A percentile compares a stretch with the other conserved stretches of the same genome.
Evolutionary conservation across 2,329 filamentous ascomycete species (phyloP).

Genomic region (Ophiosphaerella herpotricha): DNA sequence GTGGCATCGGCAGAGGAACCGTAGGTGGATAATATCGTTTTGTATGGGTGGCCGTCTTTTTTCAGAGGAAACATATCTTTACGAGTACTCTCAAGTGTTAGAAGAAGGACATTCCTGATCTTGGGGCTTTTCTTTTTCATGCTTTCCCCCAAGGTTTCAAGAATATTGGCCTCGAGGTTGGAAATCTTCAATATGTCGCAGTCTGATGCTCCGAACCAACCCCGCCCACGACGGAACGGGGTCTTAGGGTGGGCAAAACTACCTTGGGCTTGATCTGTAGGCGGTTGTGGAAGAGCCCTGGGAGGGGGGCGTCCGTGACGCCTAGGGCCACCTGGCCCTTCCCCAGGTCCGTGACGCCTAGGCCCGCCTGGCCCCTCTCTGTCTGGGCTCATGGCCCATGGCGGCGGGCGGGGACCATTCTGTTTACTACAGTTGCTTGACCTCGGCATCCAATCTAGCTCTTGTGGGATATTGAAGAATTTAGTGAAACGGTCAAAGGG

Average conservation of each 20-base stretch:
- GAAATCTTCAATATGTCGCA: conserved; percentile 19
- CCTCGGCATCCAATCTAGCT: conserved; percentile 16
- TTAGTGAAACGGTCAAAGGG: conserved; percentile 16
- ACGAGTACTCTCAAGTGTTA: conserved; percentile 21
- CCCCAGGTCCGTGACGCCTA: background rate
- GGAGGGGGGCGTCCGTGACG: background rate
- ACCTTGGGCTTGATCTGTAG: background rate
- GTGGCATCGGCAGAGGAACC: conserved; percentile 7
- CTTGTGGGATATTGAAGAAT: conserved; percentile 12
- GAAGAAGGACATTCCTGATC: conserved; percentile 19
- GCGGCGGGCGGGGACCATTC: conserved; percentile 15
- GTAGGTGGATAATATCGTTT: conserved; percentile 14
- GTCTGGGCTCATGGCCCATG: conserved; percentile 10
- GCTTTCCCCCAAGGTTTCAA: background rate
- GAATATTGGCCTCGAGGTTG: conserved; percentile 15
- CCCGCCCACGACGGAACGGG: conserved; percentile 4
- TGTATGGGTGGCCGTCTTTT: conserved; percentile 16
- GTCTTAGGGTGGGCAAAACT: background rate
- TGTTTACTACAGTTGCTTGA: conserved; percentile 8
- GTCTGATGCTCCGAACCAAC: background rate
- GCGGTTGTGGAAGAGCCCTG: background rate
- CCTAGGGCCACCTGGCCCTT: background rate
- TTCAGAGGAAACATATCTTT: conserved; percentile 22
- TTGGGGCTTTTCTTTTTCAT: conserved; percentile 10
- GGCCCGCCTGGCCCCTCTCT: conserved; percentile 3